Base-by-base conservation (phyloP, 2,329 filamentous ascomycete genomes). In the Leptosphaerulina australis region DNA sequence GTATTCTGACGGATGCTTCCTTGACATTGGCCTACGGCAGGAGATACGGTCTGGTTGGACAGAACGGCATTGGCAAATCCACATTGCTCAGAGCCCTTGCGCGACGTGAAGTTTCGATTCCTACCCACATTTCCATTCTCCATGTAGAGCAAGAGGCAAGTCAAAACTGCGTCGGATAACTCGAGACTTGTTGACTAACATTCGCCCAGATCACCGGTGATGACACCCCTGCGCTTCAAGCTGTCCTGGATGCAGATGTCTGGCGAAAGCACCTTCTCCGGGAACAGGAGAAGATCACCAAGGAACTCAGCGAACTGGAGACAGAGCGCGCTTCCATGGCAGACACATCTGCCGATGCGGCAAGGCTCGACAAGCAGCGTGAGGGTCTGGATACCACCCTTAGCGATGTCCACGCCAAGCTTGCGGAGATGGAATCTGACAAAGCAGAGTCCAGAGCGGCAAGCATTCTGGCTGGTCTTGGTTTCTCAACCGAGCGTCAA, bases 341-440 rank as follows among this genome's bases (percentile, higher is more conserved):
- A 58, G 93, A 97, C 69, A 97, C 93, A 0, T 95, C 93, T 17
- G 85, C 86, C 53, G 93, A 97, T 77, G 93, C 93, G 11, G 87
- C 85, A 30, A 88, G 83, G 68, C 80, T 97, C 20, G 93, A 97
- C 71, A 83, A 84, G 50, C 91, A 97, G 64, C 87, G 91, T 56
- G 94, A 97, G 74, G 90, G 90, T 31, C 84, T 96, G 43, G 94
- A 99, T 70, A 87, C 86, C 55, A 96, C 94, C 29, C 82, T 99
- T 35, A 91, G 88, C 60, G 94, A 99, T 68, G 86, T 99, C 40
- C 91, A 99, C 70, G 75, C 82, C 51, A 99, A 99, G 75, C 82
- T 99, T 52, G 85, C 92, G 15, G 94, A 99, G 75, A 99, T 99
- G 94, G 94, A 99, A 70, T 97, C 94, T 0, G 94, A 99, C 78